Percentiles rank a stretch among this genome's conserved stretches.
Evolutionary conservation across 1,139 yeast genomes (phyloP).

Genomic region (Yamadazyma atlantica): DNA sequence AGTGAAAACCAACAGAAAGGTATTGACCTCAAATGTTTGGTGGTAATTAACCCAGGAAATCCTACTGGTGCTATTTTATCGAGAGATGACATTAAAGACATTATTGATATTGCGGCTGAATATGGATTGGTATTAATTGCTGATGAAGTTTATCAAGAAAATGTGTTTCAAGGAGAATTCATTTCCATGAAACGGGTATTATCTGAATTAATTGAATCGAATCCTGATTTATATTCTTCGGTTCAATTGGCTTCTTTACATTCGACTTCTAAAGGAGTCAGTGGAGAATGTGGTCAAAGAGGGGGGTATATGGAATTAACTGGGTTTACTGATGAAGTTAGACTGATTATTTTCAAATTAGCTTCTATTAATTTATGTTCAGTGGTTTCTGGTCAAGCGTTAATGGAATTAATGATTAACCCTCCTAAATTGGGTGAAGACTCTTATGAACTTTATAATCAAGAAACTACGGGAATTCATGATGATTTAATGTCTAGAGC

Average conservation of each 20-base stretch:
- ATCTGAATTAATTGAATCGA: conserved; percentile 53
- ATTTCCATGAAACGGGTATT: conserved; percentile 69
- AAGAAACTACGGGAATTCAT: conserved; percentile 63
- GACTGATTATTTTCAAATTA: conserved; percentile 71
- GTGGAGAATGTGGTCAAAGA: conserved; percentile 99
- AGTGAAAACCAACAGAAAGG: conserved; percentile 52
- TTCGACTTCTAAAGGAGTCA: conserved; percentile 93
- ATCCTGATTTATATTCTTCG: conserved; percentile 56
- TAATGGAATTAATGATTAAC: conserved; percentile 88
- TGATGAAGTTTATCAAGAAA: conserved; percentile 98
- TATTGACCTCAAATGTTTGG: conserved; percentile 72
- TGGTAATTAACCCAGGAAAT: conserved; percentile 95
- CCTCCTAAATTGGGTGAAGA: conserved; percentile 82
- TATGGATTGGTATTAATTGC: conserved; percentile 86
- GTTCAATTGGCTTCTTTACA: conserved; percentile 93
- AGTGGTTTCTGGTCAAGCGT: conserved; percentile 90
- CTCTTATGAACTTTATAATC: conserved; percentile 64
- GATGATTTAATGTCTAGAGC: conserved; percentile 66
- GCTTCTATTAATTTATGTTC: conserved; percentile 92
- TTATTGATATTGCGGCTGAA: conserved; percentile 78
- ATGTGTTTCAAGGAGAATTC: conserved; percentile 69
- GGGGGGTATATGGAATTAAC: conserved; percentile 97
- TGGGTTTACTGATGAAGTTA: conserved; percentile 72
- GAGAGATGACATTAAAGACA: conserved; percentile 62
- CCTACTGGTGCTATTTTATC: conserved; percentile 89